phyloP scores from a whole-genome alignment of 1,139 yeast species.

The Yamadazyma diospyri region DNA sequence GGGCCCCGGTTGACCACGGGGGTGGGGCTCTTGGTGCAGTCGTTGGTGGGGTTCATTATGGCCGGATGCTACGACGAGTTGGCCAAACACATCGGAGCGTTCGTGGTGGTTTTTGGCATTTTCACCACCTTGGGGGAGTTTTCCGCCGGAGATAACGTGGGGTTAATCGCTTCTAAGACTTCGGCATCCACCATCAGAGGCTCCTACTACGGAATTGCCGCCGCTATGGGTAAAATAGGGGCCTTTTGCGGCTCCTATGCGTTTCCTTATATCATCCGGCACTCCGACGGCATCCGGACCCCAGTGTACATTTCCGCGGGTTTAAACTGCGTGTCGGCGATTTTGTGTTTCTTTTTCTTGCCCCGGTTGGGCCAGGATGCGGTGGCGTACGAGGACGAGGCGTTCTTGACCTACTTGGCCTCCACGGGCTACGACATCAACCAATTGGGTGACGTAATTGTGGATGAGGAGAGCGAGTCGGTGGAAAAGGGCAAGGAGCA shows the following conservation, averaged over 20 bases:
- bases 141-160: conserved; percentile 93
- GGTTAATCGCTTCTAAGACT: conserved; percentile 82
- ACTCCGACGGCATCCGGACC: conserved; percentile 54
- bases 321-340: conserved; percentile 69
- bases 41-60: conserved; percentile 81
- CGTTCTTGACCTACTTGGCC: conserved; percentile 61
- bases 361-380: conserved; percentile 86
- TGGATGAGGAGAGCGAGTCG: conserved; percentile 11
- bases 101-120: conserved; percentile 83
- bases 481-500: conserved; percentile 7
- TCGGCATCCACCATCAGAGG: conserved; percentile 88
- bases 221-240: conserved; percentile 88
- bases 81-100: conserved; percentile 63
- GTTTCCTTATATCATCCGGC: conserved; percentile 68
- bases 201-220: conserved; percentile 85
- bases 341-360: conserved; percentile 64
- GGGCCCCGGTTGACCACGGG: conserved; percentile 83
- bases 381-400: conserved; percentile 70
- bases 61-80: conserved; percentile 64
- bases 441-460: conserved; percentile 40
- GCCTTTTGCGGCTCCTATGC: conserved; percentile 89
- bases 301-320: conserved; percentile 84
- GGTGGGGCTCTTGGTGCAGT: conserved; percentile 69
- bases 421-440: conserved; percentile 56
- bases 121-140: conserved; percentile 86